Base-by-base conservation (phyloP, 1,284 basidiomycete species). In the Coniophora puteana region DNA sequence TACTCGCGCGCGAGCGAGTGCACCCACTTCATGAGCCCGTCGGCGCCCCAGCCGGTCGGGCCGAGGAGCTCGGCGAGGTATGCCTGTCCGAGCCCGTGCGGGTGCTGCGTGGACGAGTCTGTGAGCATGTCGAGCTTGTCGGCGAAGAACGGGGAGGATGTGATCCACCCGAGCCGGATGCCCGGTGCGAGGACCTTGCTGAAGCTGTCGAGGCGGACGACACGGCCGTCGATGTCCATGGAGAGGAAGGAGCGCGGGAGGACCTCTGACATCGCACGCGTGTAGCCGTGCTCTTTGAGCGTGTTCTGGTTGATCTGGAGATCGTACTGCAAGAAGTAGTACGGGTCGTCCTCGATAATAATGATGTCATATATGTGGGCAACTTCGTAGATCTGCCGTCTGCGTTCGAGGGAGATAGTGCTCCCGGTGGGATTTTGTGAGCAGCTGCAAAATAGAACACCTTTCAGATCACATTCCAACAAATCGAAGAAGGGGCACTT, bases 351-450 rank as follows among this genome's bases (percentile, higher is more conserved):
- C 54, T 78, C 76, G 43, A 67, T 61, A 43, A 73, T 72, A 41
- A 75, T 63, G 14, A 73, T 52, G 42, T 78, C 63, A 58, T 74
- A 79, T 51, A 78, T 72, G 37, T 67, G 64, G 39, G 72, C 74
- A 31, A 81, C 63, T 13, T 67, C 67, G 55, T 81, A 81, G 35
- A 81, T 71, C 10, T 61, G 61, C 50, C 71, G 66, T 51, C 78
- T 76, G 43, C 78, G 67, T 46, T 74, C 62, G 4, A 62, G 60
- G 29, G 66, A 55, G 58, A 77, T 68, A 1, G 73, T 74, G 32
- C 57, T 51, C 29, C 79, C 79, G 0, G 74, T 76, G 1, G 78
- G 77, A 54, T 81, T 81, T 54, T 81, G 78, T 36, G 57, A 59
- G 36, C 57, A 59, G 8, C 57, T 59, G 22, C 31, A 21, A n/a